Conservation (phyloP, 1,284 basidiomycete species). For the Tilletia indica region DNA sequence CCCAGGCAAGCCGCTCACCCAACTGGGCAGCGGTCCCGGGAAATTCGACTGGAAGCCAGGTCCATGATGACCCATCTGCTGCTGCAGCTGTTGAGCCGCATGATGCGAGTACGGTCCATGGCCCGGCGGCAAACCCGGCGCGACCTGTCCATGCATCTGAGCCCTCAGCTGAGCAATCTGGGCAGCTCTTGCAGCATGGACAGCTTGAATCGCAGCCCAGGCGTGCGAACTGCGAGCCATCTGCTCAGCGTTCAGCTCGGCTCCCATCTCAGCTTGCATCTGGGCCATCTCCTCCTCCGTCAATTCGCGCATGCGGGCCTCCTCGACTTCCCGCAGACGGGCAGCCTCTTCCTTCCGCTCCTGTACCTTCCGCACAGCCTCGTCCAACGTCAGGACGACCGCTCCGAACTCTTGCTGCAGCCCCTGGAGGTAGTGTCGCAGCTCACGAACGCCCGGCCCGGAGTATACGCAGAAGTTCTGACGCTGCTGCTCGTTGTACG, state of each 20-base stretch:
- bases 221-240: neutral
- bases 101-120: no score
- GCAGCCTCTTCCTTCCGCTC: neutral
- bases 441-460: slow-evolving; percentile 79
- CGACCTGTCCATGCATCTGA: neutral
- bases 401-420: neutral
- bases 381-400: neutral
- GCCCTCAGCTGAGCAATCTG: neutral
- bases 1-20: slow-evolving; percentile 4
- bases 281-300: neutral
- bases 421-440: slow-evolving; percentile 64
- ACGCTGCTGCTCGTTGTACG: slow-evolving; percentile 87
- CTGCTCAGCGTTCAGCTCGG: neutral
- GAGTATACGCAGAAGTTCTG: slow-evolving; percentile 97
- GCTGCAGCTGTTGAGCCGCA: no score
- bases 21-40: neutral
- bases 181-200: neutral
- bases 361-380: neutral
- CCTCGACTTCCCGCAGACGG: slow-evolving; percentile 4
- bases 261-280: slow-evolving; percentile 2
- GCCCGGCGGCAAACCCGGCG: neutral
- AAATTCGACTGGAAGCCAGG: neutral
- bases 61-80: neutral
- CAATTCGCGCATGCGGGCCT: neutral
- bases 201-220: neutral